Conservation (phyloP, 2,329 filamentous ascomycete genomes). For the Alternaria conjuncta region DNA sequence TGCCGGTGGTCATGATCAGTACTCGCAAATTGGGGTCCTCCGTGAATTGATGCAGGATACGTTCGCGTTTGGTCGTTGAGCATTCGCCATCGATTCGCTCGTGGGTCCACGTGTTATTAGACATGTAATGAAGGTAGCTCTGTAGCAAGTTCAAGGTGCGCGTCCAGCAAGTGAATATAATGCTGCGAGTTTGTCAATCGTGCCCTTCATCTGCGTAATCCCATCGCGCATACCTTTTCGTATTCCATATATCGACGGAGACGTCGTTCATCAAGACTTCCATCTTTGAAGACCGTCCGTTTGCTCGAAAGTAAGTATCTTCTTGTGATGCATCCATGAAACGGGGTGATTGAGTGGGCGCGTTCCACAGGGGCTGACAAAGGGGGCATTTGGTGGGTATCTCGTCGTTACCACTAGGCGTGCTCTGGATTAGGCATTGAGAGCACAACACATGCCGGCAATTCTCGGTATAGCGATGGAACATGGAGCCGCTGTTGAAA, state of each 20-base stretch:
- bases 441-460: constrained; percentile 45
- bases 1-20: constrained; percentile 62
- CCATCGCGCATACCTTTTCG: constrained; percentile 32
- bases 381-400: constrained; percentile 25
- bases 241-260: constrained; percentile 26
- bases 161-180: constrained; percentile 44
- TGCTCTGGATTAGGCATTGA: constrained; percentile 42
- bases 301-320: constrained; percentile 38
- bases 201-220: neutral
- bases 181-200: constrained; percentile 15
- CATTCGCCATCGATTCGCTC: constrained; percentile 56
- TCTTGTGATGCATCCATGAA: constrained; percentile 15
- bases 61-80: constrained; percentile 46
- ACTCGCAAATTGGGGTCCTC: constrained; percentile 36
- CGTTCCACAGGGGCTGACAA: constrained; percentile 25
- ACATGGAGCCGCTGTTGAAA: constrained; percentile 25
- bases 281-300: constrained; percentile 47
- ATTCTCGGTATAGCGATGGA: constrained; percentile 26
- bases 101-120: constrained; percentile 20
- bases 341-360: neutral
- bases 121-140: constrained; percentile 10
- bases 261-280: constrained; percentile 43
- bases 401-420: constrained; percentile 8
- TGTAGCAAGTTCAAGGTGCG: constrained; percentile 35
- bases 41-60: constrained; percentile 50